A percentile compares a stretch with the other conserved stretches of the same genome.
Conservation (phyloP, 2,329 filamentous ascomycete species). For the Tolypocladium sp. region DNA sequence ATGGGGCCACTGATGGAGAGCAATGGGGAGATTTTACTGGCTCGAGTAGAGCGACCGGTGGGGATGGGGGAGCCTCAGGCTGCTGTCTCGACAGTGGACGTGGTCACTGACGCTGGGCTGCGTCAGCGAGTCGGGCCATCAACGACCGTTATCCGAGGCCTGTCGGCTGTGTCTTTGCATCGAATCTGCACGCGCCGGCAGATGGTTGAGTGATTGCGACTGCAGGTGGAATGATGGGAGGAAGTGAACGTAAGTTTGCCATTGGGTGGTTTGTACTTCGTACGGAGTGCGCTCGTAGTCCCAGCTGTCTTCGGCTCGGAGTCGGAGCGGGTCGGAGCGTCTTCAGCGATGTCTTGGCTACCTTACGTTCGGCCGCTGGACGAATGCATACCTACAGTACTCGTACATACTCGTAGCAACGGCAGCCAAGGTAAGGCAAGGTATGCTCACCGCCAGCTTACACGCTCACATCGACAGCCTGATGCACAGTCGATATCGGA, state of each 20-base stretch:
- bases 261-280: background rate
- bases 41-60: background rate
- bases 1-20: slow-evolving; percentile 1
- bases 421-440: no score
- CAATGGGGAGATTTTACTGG: slow-evolving; percentile 5
- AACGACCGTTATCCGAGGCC: background rate
- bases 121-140: background rate
- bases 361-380: no score
- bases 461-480: no score
- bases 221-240: background rate
- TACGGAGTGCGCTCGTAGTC: no score
- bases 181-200: background rate
- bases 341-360: background rate
- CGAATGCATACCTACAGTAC: no score
- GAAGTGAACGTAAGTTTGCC: background rate
- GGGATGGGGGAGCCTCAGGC: background rate
- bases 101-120: no score
- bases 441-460: no score
- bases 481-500: no score
- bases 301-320: background rate
- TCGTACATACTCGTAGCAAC: no score
- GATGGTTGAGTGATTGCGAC: background rate
- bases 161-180: background rate
- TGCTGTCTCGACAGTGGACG: background rate
- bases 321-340: background rate